A percentile compares a stretch with the other conserved stretches of the same genome.
Conservation (phyloP, 139 green algal genomes). For the Pleodorina starrii region DNA sequence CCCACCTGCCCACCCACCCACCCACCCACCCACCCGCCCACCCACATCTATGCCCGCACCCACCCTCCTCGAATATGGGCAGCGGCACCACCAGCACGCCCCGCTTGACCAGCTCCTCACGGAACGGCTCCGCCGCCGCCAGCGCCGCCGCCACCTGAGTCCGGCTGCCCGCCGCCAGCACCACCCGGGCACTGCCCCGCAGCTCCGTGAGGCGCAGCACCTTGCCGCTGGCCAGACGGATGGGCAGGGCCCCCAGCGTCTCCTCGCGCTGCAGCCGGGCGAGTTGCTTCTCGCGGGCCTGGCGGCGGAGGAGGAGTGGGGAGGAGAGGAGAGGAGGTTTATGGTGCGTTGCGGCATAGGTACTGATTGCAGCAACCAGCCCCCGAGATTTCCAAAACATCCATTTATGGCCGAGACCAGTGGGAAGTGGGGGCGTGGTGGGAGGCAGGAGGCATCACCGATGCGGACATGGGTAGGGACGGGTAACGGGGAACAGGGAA, state of each 20-base stretch:
- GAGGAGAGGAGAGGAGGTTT: too few relatives aligned
- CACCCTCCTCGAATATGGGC: conserved; percentile 67
- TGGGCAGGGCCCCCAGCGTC: conserved; percentile 65
- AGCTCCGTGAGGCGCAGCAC: conserved; percentile 72
- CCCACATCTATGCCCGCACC: too few relatives aligned
- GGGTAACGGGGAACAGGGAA: too few relatives aligned
- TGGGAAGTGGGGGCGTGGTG: too few relatives aligned
- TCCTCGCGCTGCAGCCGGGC: conserved; percentile 81
- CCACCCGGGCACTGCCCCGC: conserved; percentile 68
- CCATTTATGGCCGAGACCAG: too few relatives aligned
- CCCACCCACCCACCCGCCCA: too few relatives aligned
- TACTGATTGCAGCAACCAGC: too few relatives aligned
- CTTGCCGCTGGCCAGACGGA: conserved; percentile 83
- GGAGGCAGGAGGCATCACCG: too few relatives aligned
- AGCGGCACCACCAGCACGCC: conserved; percentile 85
- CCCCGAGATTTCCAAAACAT: too few relatives aligned
- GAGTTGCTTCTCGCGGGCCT: conserved; percentile 82
- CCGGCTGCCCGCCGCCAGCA: conserved; percentile 77
- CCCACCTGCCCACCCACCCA: too few relatives aligned
- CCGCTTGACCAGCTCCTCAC: conserved; percentile 71
- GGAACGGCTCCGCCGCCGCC: conserved; percentile 72
- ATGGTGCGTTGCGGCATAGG: too few relatives aligned
- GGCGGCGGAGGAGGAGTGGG: conserved; percentile 16
- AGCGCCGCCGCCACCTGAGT: conserved; percentile 67
- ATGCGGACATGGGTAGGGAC: too few relatives aligned